Base-by-base conservation (phyloP, 129 eudicot species). In the Smallanthus sonchifolius region DNA sequence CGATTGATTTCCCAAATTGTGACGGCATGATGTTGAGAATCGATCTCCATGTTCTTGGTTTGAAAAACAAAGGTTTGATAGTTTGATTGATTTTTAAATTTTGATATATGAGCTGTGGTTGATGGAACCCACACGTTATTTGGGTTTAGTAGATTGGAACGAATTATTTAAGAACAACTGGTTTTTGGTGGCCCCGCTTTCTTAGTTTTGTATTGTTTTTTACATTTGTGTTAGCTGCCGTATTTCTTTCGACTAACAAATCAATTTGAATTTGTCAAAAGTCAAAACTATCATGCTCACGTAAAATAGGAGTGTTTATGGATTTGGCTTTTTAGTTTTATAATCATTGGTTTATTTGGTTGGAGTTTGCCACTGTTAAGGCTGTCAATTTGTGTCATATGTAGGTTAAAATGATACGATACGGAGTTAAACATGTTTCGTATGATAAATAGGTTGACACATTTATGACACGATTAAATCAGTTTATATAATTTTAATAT, bases 1-100 rank as follows among this genome's bases (percentile, higher is more conserved):
- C 38, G n/a, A 61, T 92, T 84, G 14, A 83, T 79, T 65, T 87
- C 83, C 93, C 93, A 87, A 0, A 81, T 75, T 10, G 75, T 20
- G 63, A 81, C 45, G 13, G 76, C 14, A 10, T 81, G 86, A n/a
- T 86, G 79, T 7, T 1, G 72, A 28, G 82, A 63, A 63, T 71
- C 20, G 57, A n/a, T 70, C 3, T 49, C 37, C 82, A 78, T 78
- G 20, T 28, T 78, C 2, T 2, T 3, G 0, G 6, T 55, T 43
- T 7, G 67, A 15, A 13, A n/a, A 62, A 62, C 10, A 36, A 9
- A 61, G 3, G 36, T 61, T 61, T 17, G 2, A 3, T 1, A 2
- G 15, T 55, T 34, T 34, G 28, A 35, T 62, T 62, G 44, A 7
- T 62, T 34, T 35, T 34, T 32, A 24, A 34, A 61, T 5, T 1